These are phyloP conservation scores for Chaetomidium leptoderma DNA, from an alignment of 495 filamentous ascomycete species.

Conservation along the genomic window DNA sequence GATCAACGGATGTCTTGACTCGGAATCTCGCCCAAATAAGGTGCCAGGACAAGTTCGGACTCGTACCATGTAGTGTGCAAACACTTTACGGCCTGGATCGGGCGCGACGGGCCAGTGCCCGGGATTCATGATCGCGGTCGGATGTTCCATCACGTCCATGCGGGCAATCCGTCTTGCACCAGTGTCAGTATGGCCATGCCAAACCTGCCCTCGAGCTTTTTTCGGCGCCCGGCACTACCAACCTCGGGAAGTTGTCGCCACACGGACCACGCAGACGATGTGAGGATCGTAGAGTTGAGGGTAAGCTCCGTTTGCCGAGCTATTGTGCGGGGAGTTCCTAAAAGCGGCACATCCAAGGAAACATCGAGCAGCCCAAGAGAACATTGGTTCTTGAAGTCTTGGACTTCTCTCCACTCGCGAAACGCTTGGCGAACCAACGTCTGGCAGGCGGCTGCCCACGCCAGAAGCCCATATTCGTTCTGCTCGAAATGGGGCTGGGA, in stretches of 20 bases:
- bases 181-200: not conserved
- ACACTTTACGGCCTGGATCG: conserved; percentile 22
- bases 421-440: not conserved
- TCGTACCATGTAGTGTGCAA: conserved; percentile 47
- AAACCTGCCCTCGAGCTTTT: not conserved
- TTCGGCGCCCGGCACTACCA: too few species aligned
- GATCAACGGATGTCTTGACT: not conserved
- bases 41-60: not conserved
- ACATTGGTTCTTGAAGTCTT: not conserved
- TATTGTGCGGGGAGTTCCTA: too few species aligned
- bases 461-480: too few species aligned
- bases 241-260: too few species aligned
- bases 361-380: too few species aligned
- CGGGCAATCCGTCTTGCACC: too few species aligned
- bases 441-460: too few species aligned
- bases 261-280: too few species aligned
- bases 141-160: conserved; percentile 8
- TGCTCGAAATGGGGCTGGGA: too few species aligned
- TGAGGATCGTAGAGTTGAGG: too few species aligned
- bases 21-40: not conserved
- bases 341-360: too few species aligned
- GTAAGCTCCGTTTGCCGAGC: too few species aligned
- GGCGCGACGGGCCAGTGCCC: not conserved
- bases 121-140: not conserved
- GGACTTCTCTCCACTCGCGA: not conserved